Conservation (phyloP, 768 basidiomycete genomes). For the Lepiota venenata region DNA sequence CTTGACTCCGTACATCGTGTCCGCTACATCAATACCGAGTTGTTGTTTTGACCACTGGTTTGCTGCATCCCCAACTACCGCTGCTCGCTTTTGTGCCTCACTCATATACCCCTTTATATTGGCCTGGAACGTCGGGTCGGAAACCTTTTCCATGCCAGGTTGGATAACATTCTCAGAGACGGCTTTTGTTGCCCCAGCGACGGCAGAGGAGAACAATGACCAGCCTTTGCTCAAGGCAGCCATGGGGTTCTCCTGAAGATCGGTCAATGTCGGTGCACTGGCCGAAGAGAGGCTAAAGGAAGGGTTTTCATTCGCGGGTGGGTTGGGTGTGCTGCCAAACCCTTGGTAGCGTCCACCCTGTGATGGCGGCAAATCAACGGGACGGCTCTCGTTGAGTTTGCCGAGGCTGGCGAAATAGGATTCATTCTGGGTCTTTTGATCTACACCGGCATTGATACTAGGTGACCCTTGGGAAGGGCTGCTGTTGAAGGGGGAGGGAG, state of each 20-base stretch:
- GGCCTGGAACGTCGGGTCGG: slow-evolving; percentile 77
- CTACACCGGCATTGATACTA: slow-evolving; percentile 30
- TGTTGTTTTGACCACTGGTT: slow-evolving; percentile 77
- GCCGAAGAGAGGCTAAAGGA: slow-evolving; percentile 74
- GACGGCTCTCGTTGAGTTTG: slow-evolving; percentile 71
- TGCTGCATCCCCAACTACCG: slow-evolving; percentile 55
- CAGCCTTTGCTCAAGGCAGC: slow-evolving; percentile 91
- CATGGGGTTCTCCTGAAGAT: slow-evolving; percentile 84
- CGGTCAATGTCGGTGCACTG: slow-evolving; percentile 71
- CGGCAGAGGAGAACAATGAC: slow-evolving; percentile 89
- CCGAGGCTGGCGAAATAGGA: slow-evolving; percentile 84
- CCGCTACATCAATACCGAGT: slow-evolving; percentile 84
- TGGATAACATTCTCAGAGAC: slow-evolving; percentile 89
- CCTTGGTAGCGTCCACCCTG: slow-evolving; percentile 94
- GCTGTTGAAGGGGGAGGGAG: slow-evolving; percentile 38
- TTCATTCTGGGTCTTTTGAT: slow-evolving; percentile 83
- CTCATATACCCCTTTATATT: slow-evolving; percentile 70
- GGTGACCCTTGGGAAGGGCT: slow-evolving; percentile 46
- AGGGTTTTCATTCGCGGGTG: slow-evolving; percentile 55
- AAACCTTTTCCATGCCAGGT: slow-evolving; percentile 79
- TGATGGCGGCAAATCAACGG: slow-evolving; percentile 81
- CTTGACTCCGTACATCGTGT: slow-evolving; percentile 65
- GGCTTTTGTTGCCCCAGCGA: slow-evolving; percentile 72
- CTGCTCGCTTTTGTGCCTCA: slow-evolving; percentile 65
- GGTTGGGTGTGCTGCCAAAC: slow-evolving; percentile 81